Percentiles rank a stretch among this genome's conserved stretches.
Evolutionary conservation across 495 filamentous ascomycete genomes (phyloP).

Genomic region (Penicillium canariense): DNA sequence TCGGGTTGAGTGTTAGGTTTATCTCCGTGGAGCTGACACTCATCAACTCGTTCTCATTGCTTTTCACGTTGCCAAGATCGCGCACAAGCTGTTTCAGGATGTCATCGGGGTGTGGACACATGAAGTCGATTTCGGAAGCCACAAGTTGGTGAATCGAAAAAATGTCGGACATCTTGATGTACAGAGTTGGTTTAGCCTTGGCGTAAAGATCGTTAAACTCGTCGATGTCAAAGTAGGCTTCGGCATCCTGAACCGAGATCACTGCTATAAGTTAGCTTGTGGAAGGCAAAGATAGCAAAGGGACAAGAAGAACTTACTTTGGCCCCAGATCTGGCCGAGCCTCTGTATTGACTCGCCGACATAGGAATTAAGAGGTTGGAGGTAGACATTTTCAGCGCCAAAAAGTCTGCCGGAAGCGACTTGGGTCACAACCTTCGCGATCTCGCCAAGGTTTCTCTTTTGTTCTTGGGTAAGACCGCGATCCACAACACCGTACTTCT

Average conservation of each 20-base stretch:
- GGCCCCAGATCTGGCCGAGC: conserved; percentile 70
- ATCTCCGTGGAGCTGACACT: conserved; percentile 87
- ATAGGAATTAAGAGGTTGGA: conserved; percentile 90
- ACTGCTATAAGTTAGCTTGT: conserved; percentile 48
- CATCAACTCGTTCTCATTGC: conserved; percentile 88
- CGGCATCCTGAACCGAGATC: conserved; percentile 79
- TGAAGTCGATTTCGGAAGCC: conserved; percentile 67
- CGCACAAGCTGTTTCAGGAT: conserved; percentile 86
- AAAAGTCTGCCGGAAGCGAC: conserved; percentile 82
- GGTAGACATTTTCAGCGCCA: conserved; percentile 89
- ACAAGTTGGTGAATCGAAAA: conserved; percentile 93
- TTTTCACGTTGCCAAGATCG: conserved; percentile 92
- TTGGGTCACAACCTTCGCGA: conserved; percentile 87
- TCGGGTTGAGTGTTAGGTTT: conserved; percentile 84
- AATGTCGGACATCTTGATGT: conserved; percentile 97
- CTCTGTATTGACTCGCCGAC: conserved; percentile 81
- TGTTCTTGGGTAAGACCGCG: conserved; percentile 83
- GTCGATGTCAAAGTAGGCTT: conserved; percentile 93
- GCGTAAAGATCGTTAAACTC: conserved; percentile 98
- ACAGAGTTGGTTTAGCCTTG: conserved; percentile 91
- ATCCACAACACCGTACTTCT: conserved; percentile 86
- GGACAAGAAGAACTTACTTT: conserved; percentile 44
- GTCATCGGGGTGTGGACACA: conserved; percentile 81
- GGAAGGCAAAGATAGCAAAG: neutral
- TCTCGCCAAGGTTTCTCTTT: conserved; percentile 87